Evolutionary conservation across 768 basidiomycete genomes (phyloP).

Genomic region (Serendipita sp.): DNA sequence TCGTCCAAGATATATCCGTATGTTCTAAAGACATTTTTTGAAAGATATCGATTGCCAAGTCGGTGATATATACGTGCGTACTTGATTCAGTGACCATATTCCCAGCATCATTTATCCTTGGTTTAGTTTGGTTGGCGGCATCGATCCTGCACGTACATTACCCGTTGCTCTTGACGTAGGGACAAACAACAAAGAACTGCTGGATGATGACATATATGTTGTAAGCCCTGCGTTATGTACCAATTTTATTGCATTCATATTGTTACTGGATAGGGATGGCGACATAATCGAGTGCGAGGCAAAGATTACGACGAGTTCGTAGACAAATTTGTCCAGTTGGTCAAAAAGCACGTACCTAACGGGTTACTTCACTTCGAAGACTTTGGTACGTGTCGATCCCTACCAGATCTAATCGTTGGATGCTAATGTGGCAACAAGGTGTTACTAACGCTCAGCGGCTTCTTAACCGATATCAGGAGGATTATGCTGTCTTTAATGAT

Average conservation of each 20-base stretch:
- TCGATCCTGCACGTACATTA: slow-evolving; percentile 43
- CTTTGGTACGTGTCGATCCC: slow-evolving; percentile 27
- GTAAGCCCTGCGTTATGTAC: slow-evolving; percentile 22
- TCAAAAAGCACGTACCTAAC: slow-evolving; percentile 52
- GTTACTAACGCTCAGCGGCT: slow-evolving; percentile 57
- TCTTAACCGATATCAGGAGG: slow-evolving; percentile 41
- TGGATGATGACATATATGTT: slow-evolving; percentile 50
- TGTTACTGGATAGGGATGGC: slow-evolving; percentile 42
- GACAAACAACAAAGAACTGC: slow-evolving; percentile 47
- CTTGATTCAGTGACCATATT: not conserved
- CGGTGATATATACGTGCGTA: slow-evolving; percentile 55
- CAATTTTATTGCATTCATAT: too few relatives aligned
- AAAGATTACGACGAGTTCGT: slow-evolving; percentile 62
- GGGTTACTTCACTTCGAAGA: slow-evolving; percentile 72
- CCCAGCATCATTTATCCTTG: not conserved
- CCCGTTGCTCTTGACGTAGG: slow-evolving; percentile 59
- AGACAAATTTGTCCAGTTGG: slow-evolving; percentile 65
- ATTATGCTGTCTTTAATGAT: slow-evolving; percentile 69
- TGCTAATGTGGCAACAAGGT: slow-evolving; percentile 32
- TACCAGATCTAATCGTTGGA: slow-evolving; percentile 24
- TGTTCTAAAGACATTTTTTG: not conserved
- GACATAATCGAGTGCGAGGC: slow-evolving; percentile 50
- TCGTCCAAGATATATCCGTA: not conserved
- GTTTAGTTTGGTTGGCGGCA: slow-evolving; percentile 44
- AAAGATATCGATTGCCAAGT: slow-evolving; percentile 62